These are phyloP conservation scores for Cryphonectria carpinicola DNA, from an alignment of 2,329 filamentous ascomycete species.

Conservation along the genomic window DNA sequence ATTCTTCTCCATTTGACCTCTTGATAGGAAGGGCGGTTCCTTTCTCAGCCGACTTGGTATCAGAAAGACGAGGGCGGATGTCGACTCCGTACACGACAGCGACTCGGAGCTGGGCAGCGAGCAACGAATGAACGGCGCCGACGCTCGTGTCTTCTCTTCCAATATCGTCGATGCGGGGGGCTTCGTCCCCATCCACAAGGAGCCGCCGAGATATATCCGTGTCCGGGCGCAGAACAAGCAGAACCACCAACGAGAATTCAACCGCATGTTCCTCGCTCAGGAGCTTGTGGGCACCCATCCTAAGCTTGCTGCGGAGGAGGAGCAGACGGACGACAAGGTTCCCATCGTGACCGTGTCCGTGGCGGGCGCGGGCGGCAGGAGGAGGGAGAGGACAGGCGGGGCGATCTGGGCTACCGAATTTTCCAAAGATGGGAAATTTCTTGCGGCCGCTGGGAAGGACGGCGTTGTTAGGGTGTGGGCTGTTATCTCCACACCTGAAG, in stretches of 20 bases:
- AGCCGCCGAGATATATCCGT: slow-evolving; percentile 89
- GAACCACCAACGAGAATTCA: slow-evolving; percentile 68
- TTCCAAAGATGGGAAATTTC: slow-evolving; percentile 85
- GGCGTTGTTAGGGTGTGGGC: slow-evolving; percentile 85
- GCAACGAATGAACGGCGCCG: slow-evolving; percentile 74
- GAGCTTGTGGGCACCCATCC: slow-evolving; percentile 71
- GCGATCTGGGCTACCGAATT: slow-evolving; percentile 94
- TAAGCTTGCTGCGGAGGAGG: slow-evolving; percentile 35
- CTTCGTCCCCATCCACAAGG: slow-evolving; percentile 85
- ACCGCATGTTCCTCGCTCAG: slow-evolving; percentile 88
- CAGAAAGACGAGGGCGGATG: slow-evolving; percentile 72
- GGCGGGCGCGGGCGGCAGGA: slow-evolving; percentile 43
- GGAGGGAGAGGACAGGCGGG: slow-evolving; percentile 53
- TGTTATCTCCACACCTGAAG: slow-evolving; percentile 80
- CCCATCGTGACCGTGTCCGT: slow-evolving; percentile 37
- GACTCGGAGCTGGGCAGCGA: slow-evolving; percentile 72
- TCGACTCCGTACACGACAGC: slow-evolving; percentile 53
- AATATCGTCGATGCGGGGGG: slow-evolving; percentile 72
- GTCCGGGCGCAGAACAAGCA: slow-evolving; percentile 82
- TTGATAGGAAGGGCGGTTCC: slow-evolving; percentile 77
- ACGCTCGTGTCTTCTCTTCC: slow-evolving; percentile 81
- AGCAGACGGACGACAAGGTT: slow-evolving; percentile 29
- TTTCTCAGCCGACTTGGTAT: slow-evolving; percentile 84
- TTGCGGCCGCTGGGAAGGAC: slow-evolving; percentile 92
- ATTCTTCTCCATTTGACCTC: slow-evolving; percentile 30